These are phyloP conservation scores for Tetraselmis striata DNA, from an alignment of 139 green algal genomes.

Conservation along the genomic window DNA sequence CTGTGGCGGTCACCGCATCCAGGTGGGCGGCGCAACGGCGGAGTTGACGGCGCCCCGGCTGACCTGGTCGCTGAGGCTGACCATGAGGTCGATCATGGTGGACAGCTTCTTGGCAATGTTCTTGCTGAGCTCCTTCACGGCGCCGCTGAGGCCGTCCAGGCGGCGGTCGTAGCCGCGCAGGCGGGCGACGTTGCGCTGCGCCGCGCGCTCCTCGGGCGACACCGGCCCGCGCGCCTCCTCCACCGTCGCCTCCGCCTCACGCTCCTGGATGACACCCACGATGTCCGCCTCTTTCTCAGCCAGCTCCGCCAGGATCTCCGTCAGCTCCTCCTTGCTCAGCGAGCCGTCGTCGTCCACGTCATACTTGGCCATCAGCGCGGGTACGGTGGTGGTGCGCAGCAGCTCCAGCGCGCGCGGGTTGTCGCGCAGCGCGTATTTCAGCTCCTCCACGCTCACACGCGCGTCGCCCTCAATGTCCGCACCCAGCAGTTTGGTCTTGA, in stretches of 20 bases:
- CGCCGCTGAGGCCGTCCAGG: not conserved
- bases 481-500: not conserved
- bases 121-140: slow-evolving; percentile 18
- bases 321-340: slow-evolving; percentile 4
- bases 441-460: slow-evolving; percentile 9
- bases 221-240: slow-evolving; percentile 17
- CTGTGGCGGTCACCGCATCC: too few species aligned
- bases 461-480: slow-evolving; percentile 4
- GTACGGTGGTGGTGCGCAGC: slow-evolving; percentile 1
- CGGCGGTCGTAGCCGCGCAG: not conserved
- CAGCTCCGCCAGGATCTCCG: slow-evolving; percentile 13
- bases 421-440: slow-evolving; percentile 3
- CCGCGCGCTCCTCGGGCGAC: not conserved
- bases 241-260: slow-evolving; percentile 12
- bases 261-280: not conserved
- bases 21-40: not conserved
- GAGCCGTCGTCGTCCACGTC: slow-evolving; percentile 13
- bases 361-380: slow-evolving; percentile 15
- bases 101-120: slow-evolving; percentile 29
- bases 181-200: not conserved
- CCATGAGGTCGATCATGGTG: slow-evolving; percentile 31
- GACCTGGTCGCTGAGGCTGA: slow-evolving; percentile 25
- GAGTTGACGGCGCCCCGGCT: not conserved
- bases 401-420: slow-evolving; percentile 8
- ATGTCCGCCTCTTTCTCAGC: slow-evolving; percentile 11